These are phyloP conservation scores for Amanita phalloides DNA, from an alignment of 768 basidiomycete genomes.

Conservation along the genomic window DNA sequence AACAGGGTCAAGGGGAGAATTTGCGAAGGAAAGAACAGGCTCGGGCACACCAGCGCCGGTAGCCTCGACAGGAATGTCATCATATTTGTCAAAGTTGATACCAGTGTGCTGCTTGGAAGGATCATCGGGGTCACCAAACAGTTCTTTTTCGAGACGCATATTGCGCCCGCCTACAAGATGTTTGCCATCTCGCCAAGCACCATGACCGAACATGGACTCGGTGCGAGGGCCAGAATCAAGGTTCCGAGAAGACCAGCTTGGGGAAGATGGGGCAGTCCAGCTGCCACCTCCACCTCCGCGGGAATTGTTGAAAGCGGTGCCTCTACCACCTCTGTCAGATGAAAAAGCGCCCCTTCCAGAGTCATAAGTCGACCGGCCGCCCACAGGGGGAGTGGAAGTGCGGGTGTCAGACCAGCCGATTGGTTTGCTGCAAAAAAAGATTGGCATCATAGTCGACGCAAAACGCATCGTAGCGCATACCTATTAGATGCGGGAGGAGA, in stretches of 20 bases:
- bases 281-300: conserved; percentile 29
- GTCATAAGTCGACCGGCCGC: conserved; percentile 34
- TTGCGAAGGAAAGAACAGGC: conserved; percentile 78
- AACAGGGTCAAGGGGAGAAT: conserved; percentile 84
- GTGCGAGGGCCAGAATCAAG: conserved; percentile 39
- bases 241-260: conserved; percentile 30
- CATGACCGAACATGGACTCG: conserved; percentile 36
- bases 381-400: conserved; percentile 48
- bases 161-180: conserved; percentile 82
- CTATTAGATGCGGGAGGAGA: conserved; percentile 40
- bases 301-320: conserved; percentile 27
- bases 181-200: conserved; percentile 82
- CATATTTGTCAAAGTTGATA: conserved; percentile 99
- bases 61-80: conserved; percentile 98
- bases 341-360: conserved; percentile 17
- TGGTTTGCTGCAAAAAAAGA: conserved; percentile 20
- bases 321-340: conserved; percentile 29
- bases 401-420: conserved; percentile 71
- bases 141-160: conserved; percentile 86
- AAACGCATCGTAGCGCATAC: conserved; percentile 24
- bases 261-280: conserved; percentile 27
- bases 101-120: conserved; percentile 88
- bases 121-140: conserved; percentile 85
- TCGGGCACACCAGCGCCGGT: conserved; percentile 97
- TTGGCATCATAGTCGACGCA: conserved; percentile 10